Conservation (phyloP, 768 basidiomycete species). For the Chalciporus sphaerocephalus region DNA sequence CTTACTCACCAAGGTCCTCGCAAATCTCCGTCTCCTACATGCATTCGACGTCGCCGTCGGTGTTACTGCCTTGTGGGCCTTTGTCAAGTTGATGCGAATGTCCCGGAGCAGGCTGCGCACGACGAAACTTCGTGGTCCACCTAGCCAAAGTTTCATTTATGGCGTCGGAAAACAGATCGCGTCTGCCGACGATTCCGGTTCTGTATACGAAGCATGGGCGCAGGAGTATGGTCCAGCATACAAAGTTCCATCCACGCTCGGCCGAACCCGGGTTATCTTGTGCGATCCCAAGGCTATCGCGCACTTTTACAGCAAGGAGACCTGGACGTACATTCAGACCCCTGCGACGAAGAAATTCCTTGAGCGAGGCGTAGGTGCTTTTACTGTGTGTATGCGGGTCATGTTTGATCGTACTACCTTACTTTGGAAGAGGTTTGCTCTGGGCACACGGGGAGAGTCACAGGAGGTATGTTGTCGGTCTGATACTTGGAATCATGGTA, state of each 20-base stretch:
- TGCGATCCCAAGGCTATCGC: constrained; percentile 40
- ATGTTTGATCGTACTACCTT: background rate
- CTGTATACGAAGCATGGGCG: constrained; percentile 22
- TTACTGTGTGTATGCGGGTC: constrained; percentile 1
- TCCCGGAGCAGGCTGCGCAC: constrained; percentile 3
- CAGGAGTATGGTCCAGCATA: constrained; percentile 19
- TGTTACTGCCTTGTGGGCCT: constrained; percentile 1
- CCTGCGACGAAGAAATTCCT: constrained; percentile 31
- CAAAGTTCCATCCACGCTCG: constrained; percentile 12
- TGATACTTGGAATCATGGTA: background rate
- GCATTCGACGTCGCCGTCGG: background rate
- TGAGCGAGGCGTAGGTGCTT: constrained; percentile 13
- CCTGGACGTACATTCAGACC: constrained; percentile 39
- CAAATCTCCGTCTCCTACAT: background rate
- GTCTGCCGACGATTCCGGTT: background rate
- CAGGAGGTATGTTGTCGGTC: constrained; percentile 29
- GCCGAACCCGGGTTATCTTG: constrained; percentile 11
- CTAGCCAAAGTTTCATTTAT: constrained; percentile 14
- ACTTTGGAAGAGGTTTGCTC: constrained; percentile 29
- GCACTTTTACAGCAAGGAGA: constrained; percentile 13
- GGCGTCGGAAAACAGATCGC: constrained; percentile 11
- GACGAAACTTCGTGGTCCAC: constrained; percentile 18
- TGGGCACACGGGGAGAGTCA: constrained; percentile 42
- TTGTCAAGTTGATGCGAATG: constrained; percentile 5
- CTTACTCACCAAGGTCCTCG: background rate